Conservation (phyloP, 2,329 filamentous ascomycete species). For the Xylariaceae sp. region DNA sequence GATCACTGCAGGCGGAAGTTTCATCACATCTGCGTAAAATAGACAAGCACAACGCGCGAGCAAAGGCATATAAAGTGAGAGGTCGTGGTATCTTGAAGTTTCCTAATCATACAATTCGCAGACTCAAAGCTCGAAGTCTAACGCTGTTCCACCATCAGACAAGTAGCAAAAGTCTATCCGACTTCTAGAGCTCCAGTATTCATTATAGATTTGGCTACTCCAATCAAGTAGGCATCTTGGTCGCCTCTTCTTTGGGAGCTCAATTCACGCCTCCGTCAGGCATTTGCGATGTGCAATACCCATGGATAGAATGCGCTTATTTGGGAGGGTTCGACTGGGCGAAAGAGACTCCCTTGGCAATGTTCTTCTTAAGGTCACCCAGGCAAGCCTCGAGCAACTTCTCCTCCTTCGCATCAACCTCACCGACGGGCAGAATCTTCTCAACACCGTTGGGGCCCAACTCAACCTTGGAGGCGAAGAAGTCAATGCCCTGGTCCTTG, state of each 20-base stretch:
- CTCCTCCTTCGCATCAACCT: slow-evolving; percentile 81
- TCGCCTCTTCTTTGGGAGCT: slow-evolving; percentile 5
- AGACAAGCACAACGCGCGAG: too few relatives aligned
- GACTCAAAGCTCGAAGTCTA: slow-evolving; percentile 10
- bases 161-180: slow-evolving; percentile 7
- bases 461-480: slow-evolving; percentile 94
- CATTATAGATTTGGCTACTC: slow-evolving; percentile 7
- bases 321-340: slow-evolving; percentile 56
- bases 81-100: slow-evolving; percentile 14
- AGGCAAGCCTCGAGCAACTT: slow-evolving; percentile 83
- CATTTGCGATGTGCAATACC: neutral
- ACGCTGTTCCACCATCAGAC: slow-evolving; percentile 8
- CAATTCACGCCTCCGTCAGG: too few relatives aligned
- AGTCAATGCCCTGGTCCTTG: slow-evolving; percentile 97
- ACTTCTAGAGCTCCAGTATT: slow-evolving; percentile 1
- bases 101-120: slow-evolving; percentile 23
- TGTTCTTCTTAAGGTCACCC: slow-evolving; percentile 87
- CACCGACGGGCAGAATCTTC: slow-evolving; percentile 85
- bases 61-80: too few relatives aligned
- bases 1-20: too few relatives aligned
- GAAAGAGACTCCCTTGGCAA: slow-evolving; percentile 76
- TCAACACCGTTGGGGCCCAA: slow-evolving; percentile 94
- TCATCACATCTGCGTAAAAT: too few relatives aligned
- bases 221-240: slow-evolving; percentile 12
- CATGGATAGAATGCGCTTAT: slow-evolving; percentile 34